Percentiles rank a stretch among this genome's conserved stretches.
Conservation (phyloP, 2,329 filamentous ascomycete genomes). For the Ophiostoma sp. region DNA sequence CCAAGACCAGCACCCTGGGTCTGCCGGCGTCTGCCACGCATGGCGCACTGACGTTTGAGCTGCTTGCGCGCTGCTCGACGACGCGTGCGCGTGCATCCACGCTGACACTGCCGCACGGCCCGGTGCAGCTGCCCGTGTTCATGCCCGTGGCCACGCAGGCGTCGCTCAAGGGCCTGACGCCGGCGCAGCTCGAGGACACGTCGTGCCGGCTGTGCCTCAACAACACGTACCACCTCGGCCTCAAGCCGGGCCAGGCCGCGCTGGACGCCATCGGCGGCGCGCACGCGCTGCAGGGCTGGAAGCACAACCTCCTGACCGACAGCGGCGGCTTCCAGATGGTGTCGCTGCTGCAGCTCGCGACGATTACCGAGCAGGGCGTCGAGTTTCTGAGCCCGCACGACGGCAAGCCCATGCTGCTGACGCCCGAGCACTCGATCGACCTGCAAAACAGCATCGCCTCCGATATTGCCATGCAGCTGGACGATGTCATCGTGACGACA, state of each 20-base stretch:
- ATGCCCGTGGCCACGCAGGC: conserved; percentile 99
- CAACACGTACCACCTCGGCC: conserved; percentile 93
- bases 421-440: conserved; percentile 92
- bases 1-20: conserved; percentile 18
- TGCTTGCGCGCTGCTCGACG: conserved; percentile 48
- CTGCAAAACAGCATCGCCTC: conserved; percentile 96
- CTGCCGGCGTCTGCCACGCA: conserved; percentile 29
- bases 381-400: conserved; percentile 95
- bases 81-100: conserved; percentile 89
- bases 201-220: conserved; percentile 89
- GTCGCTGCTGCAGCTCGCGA: conserved; percentile 85
- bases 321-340: conserved; percentile 95
- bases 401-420: conserved; percentile 90
- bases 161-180: conserved; percentile 88
- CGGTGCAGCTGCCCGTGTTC: conserved; percentile 85
- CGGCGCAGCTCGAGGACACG: conserved; percentile 83
- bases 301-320: conserved; percentile 86
- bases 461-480: conserved; percentile 99
- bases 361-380: conserved; percentile 91
- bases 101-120: conserved; percentile 83
- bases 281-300: conserved; percentile 92
- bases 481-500: conserved; percentile 95
- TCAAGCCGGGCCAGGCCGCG: conserved; percentile 89
- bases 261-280: conserved; percentile 85
- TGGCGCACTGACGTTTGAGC: conserved; percentile 33